Conservation (phyloP, 2,329 filamentous ascomycete species). For the Hysterium pulicare region DNA sequence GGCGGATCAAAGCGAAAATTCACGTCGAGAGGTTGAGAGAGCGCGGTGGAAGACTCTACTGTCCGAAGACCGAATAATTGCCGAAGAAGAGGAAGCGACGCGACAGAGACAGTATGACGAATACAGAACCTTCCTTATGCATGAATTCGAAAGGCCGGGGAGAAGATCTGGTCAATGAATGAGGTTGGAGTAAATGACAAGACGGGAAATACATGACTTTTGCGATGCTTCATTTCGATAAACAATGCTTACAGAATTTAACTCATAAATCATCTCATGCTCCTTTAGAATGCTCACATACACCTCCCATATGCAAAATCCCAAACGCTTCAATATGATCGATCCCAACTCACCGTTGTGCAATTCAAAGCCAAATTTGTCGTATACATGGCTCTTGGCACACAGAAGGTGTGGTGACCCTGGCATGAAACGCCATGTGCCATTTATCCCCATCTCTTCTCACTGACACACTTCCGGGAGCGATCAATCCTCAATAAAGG, state of each 20-base stretch:
- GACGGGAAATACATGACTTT: too few species aligned
- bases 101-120: neutral
- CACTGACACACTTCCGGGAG: slow-evolving; percentile 10
- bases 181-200: too few species aligned
- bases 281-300: too few species aligned
- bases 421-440: slow-evolving; percentile 11
- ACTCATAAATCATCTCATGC: too few species aligned
- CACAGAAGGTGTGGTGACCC: slow-evolving; percentile 7
- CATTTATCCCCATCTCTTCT: slow-evolving; percentile 2
- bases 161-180: too few species aligned
- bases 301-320: too few species aligned
- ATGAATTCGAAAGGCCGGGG: neutral
- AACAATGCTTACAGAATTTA: too few species aligned
- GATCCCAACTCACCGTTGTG: slow-evolving; percentile 3
- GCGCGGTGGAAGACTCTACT: neutral
- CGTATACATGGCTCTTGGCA: slow-evolving; percentile 6
- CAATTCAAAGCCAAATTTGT: slow-evolving; percentile 6
- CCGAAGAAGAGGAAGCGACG: neutral
- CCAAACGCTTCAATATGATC: too few species aligned
- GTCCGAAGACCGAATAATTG: neutral
- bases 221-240: too few species aligned
- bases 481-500: slow-evolving; percentile 5
- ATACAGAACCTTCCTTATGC: neutral
- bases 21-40: neutral
- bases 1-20: neutral